Conservation (phyloP, 2,329 filamentous ascomycete species). For the Apiospora phragmitis region DNA sequence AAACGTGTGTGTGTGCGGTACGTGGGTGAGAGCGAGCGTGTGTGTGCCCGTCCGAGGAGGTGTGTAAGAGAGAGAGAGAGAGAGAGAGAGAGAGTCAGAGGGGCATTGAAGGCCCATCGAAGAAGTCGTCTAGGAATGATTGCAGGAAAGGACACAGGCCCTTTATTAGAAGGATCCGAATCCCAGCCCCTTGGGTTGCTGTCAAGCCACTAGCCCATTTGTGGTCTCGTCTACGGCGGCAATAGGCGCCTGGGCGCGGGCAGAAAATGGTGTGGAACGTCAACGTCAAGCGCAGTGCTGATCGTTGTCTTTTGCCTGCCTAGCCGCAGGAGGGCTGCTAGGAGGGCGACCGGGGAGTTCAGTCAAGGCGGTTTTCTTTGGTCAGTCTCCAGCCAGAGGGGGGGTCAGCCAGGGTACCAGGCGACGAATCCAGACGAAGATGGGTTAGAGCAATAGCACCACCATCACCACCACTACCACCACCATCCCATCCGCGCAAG, state of each 20-base stretch:
- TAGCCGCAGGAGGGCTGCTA: background rate
- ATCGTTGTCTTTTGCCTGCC: background rate
- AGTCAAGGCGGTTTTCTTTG: background rate
- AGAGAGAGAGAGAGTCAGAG: background rate
- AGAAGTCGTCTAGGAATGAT: background rate
- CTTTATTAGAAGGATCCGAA: background rate
- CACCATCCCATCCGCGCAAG: background rate
- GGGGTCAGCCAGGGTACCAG: background rate
- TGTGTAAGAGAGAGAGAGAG: background rate
- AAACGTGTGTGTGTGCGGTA: background rate
- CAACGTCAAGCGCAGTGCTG: background rate
- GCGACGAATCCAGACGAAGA: background rate
- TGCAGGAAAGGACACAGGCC: background rate
- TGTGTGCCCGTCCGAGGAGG: background rate
- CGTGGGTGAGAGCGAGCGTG: background rate
- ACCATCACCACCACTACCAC: background rate
- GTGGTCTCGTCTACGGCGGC: background rate
- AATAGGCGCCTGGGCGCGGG: background rate
- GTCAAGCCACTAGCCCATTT: background rate
- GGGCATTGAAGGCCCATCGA: background rate
- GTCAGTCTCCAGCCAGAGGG: background rate
- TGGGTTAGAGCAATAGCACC: background rate
- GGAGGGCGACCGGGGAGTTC: background rate
- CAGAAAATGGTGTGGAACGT: background rate
- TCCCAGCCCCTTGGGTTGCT: conserved; percentile 1